A percentile compares a stretch with the other conserved stretches of the same genome.
phyloP scores from a whole-genome alignment of 441 rosid genomes.

The Mallotus repandus region DNA sequence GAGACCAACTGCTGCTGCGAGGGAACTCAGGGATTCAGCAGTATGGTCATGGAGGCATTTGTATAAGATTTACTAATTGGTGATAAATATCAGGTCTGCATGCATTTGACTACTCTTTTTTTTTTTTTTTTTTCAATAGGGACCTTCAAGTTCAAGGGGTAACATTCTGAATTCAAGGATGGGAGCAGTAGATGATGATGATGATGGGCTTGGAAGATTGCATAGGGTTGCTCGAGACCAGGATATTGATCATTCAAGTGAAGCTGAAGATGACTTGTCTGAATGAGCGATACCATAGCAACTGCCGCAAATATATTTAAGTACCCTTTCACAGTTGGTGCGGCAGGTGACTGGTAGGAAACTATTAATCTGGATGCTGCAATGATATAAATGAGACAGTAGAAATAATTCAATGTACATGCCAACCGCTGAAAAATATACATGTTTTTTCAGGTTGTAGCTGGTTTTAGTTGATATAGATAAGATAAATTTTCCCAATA shows the following conservation, averaged over 20 bases:
- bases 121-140: slow-evolving; percentile 36
- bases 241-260: slow-evolving; percentile 54
- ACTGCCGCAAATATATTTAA: background rate
- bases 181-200: slow-evolving; percentile 55
- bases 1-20: slow-evolving; percentile 52
- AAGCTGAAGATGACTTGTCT: slow-evolving; percentile 69
- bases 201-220: slow-evolving; percentile 46
- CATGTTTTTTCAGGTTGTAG: slow-evolving; percentile 4
- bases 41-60: slow-evolving; percentile 36
- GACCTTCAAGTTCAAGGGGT: slow-evolving; percentile 43
- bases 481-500: background rate
- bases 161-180: slow-evolving; percentile 48
- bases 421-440: background rate
- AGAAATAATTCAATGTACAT: too few relatives aligned
- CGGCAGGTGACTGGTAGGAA: background rate
- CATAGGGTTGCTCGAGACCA: slow-evolving; percentile 37
- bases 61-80: background rate
- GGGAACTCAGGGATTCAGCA: slow-evolving; percentile 65
- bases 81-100: background rate
- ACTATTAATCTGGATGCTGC: background rate
- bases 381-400: background rate
- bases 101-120: slow-evolving; percentile 18
- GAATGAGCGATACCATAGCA: slow-evolving; percentile 39
- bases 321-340: background rate
- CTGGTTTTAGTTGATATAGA: background rate